These are phyloP conservation scores for Monilinia fructicola DNA, from an alignment of 2,329 filamentous ascomycete genomes.

Conservation along the genomic window DNA sequence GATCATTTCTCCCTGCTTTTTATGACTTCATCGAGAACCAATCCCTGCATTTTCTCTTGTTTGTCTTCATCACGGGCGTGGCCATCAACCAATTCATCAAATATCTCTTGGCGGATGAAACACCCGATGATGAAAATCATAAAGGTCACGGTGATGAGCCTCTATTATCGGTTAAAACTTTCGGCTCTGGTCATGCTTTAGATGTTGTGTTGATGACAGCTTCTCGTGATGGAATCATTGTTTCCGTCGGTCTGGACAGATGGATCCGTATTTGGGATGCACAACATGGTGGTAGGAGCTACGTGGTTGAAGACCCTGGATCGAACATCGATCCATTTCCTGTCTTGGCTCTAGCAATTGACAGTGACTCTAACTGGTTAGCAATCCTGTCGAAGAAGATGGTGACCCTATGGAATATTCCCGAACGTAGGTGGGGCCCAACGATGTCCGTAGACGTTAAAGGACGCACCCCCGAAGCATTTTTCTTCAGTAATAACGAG, in stretches of 20 bases:
- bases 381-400: slow-evolving; percentile 59
- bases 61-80: slow-evolving; percentile 61
- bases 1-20: slow-evolving; percentile 54
- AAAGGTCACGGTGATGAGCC: slow-evolving; percentile 48
- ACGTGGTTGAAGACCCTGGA: slow-evolving; percentile 42
- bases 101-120: slow-evolving; percentile 65
- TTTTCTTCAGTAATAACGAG: slow-evolving; percentile 58
- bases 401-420: slow-evolving; percentile 64
- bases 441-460: slow-evolving; percentile 55
- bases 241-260: slow-evolving; percentile 70
- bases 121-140: slow-evolving; percentile 49
- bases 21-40: slow-evolving; percentile 69
- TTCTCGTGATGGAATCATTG: slow-evolving; percentile 62
- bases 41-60: slow-evolving; percentile 58
- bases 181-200: slow-evolving; percentile 63
- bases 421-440: slow-evolving; percentile 56
- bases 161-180: slow-evolving; percentile 58
- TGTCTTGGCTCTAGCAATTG: slow-evolving; percentile 62
- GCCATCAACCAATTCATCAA: slow-evolving; percentile 70
- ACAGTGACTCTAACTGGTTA: slow-evolving; percentile 63
- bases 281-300: slow-evolving; percentile 43
- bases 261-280: slow-evolving; percentile 66
- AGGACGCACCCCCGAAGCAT: slow-evolving; percentile 59
- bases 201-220: slow-evolving; percentile 67
- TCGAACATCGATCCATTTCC: slow-evolving; percentile 53